Evolutionary conservation across 768 basidiomycete genomes (phyloP), one percentile per base, ranked within the genome.

Genomic region (Cantharellus anzutake): DNA sequence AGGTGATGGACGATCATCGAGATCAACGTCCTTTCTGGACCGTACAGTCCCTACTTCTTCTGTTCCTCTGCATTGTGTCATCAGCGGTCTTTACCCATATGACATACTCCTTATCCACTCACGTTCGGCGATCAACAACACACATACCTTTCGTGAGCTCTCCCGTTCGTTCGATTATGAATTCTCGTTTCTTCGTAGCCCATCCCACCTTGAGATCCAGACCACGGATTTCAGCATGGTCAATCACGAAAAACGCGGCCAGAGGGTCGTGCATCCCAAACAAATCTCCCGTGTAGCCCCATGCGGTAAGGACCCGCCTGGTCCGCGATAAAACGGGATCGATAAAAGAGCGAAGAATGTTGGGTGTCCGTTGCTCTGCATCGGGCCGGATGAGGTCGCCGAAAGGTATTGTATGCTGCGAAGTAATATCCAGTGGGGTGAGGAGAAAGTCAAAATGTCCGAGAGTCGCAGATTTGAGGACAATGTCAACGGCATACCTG

Each of bases 231-330:
- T 42, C 35, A 42, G 58, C 61, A 63, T 51, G 59, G 63, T 37
- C 41, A 42, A 73, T 66, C 38, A 70, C 67, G 59, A 69, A 72
- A 67, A 70, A 74, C 2, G 74, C 71, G 2, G 73, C 73, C 37
- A 73, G 66, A 5, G 74, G 74, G 60, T 75, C 74, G 63, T 75
- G 74, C 69, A 73, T 70, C 67, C 51, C 51, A 56, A 60, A 57
- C 35, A 58, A 57, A 51, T 62, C 62, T 37, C 11, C 35, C 20
- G 48, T 42, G 20, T 59, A 51, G 2, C 73, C 72, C 40, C 72
- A 71, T 51, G 59, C 57, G n/a, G 57, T 60, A 63, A 73, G 71
- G 29, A 73, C 63, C 38, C 69, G 68, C 5, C 69, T 59, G 3
- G 73, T 71, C 0, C 73, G 67, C 20, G 66, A 62, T 2, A 75